Evolutionary conservation across 1,284 basidiomycete species (phyloP).

Genomic region (Inonotus hispidus): DNA sequence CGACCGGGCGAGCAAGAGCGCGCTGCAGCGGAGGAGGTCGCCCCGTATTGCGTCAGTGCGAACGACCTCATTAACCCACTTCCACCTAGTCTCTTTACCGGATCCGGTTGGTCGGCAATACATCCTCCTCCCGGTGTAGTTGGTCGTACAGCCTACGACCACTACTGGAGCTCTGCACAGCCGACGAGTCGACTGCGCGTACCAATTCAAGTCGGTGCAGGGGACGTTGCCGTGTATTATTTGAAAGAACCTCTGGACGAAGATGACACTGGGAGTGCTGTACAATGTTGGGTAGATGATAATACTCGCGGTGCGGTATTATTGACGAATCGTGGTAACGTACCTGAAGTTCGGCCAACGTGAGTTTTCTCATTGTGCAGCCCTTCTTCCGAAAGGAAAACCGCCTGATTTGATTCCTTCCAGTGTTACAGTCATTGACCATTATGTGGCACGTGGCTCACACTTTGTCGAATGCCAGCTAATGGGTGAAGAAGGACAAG

Average conservation of each 20-base stretch:
- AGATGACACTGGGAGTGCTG: conserved; percentile 51
- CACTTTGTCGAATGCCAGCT: conserved; percentile 85
- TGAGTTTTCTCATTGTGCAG: conserved; percentile 41
- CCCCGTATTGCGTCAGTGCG: conserved; percentile 86
- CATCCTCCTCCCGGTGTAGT: conserved; percentile 54
- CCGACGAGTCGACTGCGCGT: conserved; percentile 75
- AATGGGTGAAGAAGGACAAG: conserved; percentile 73
- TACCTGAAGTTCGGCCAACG: conserved; percentile 46
- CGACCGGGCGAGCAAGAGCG: conserved; percentile 50
- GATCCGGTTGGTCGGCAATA: conserved; percentile 80
- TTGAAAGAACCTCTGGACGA: conserved; percentile 51
- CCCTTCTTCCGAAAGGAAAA: no score
- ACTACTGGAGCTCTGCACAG: conserved; percentile 86
- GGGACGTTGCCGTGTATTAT: conserved; percentile 79
- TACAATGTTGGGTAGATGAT: conserved; percentile 86
- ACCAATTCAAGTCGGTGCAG: conserved; percentile 66
- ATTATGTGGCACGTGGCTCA: conserved; percentile 65
- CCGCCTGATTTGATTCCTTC: conserved; percentile 3
- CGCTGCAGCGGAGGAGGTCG: conserved; percentile 71
- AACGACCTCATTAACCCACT: conserved; percentile 94
- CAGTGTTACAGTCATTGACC: conserved; percentile 63
- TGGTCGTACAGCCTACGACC: conserved; percentile 48
- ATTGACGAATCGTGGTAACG: conserved; percentile 57
- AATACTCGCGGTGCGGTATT: conserved; percentile 59
- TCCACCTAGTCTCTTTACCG: conserved; percentile 83